A percentile compares a stretch with the other conserved stretches of the same genome.
These are phyloP conservation scores for Suhomyces vadensis DNA, from an alignment of 805 yeast species.

Conservation along the genomic window DNA sequence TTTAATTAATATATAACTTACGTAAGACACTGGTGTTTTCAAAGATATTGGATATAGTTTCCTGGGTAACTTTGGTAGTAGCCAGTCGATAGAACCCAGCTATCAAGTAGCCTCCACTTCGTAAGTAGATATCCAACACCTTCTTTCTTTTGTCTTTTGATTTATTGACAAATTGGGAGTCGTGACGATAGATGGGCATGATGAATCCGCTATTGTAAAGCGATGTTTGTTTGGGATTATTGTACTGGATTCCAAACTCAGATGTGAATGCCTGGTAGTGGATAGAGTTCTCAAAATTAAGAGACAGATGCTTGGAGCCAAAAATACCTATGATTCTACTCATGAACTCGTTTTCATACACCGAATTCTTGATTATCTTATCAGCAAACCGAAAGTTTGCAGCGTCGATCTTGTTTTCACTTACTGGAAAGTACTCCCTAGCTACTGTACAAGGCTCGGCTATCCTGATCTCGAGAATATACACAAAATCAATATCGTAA, in stretches of 20 bases:
- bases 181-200: conserved; percentile 51
- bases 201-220: conserved; percentile 50
- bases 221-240: conserved; percentile 27
- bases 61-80: conserved; percentile 27
- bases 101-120: conserved; percentile 55
- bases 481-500: conserved; percentile 44
- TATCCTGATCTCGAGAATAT: conserved; percentile 51
- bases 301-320: conserved; percentile 23
- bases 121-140: conserved; percentile 44
- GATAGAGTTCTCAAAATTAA: conserved; percentile 36
- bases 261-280: conserved; percentile 50
- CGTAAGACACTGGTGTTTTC: conserved; percentile 50
- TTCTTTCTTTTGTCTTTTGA: conserved; percentile 5
- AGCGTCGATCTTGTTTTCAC: conserved; percentile 43
- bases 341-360: conserved; percentile 33
- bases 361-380: conserved; percentile 29
- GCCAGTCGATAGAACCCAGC: conserved; percentile 42
- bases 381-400: conserved; percentile 44
- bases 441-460: conserved; percentile 48
- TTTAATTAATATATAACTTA: conserved; percentile 43
- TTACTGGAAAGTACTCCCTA: conserved; percentile 44
- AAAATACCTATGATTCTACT: conserved; percentile 49
- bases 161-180: conserved; percentile 45
- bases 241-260: conserved; percentile 52
- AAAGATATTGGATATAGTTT: conserved; percentile 46